Evolutionary conservation across 179 eudicot species (phyloP).

Genomic region (Silene noctiflora): DNA sequence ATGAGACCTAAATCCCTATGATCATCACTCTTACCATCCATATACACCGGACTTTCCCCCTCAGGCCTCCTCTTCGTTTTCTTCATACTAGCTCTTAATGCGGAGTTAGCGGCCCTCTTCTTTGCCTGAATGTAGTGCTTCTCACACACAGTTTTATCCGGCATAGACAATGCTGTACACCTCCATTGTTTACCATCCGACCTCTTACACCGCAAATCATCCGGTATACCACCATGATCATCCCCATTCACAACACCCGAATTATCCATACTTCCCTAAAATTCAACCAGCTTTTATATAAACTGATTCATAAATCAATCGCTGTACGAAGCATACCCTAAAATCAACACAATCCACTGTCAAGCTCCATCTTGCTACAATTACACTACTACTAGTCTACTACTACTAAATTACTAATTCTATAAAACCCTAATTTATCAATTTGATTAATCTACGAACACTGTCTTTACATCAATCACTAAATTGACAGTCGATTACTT

Average conservation of each 20-base stretch:
- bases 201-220: conserved; percentile 94
- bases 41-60: conserved; percentile 55
- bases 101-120: conserved; percentile 97
- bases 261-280: conserved; percentile 47
- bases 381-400: neutral
- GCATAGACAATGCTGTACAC: conserved; percentile 98
- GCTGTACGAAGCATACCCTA: conserved; percentile 9
- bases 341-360: neutral
- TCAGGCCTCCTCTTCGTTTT: conserved; percentile 64
- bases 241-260: conserved; percentile 48
- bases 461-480: neutral
- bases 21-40: conserved; percentile 90
- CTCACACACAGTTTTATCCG: conserved; percentile 94
- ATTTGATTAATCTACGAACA: neutral
- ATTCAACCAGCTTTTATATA: neutral
- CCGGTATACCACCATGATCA: conserved; percentile 71
- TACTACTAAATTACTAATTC: neutral
- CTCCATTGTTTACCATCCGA: conserved; percentile 99
- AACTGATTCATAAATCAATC: neutral
- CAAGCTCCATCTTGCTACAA: neutral
- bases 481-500: neutral
- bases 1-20: conserved; percentile 45
- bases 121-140: conserved; percentile 97
- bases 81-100: conserved; percentile 76
- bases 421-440: neutral